Base-by-base conservation (phyloP, 768 basidiomycete genomes). In the Termitomyces sp. region DNA sequence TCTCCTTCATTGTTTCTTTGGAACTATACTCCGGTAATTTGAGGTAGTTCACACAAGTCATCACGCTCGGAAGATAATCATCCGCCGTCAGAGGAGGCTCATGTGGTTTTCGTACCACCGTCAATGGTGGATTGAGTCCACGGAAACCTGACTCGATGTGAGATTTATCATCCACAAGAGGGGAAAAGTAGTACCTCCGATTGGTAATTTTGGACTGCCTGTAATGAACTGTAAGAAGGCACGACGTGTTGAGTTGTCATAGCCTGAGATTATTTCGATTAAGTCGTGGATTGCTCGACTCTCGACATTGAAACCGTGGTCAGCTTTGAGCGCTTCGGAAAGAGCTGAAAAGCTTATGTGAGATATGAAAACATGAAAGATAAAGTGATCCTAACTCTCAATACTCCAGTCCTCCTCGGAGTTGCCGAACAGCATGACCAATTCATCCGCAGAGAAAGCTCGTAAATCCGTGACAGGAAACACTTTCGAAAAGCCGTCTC, bases 21-120 rank as follows among this genome's bases (percentile, higher is more conserved):
- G 88, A 86, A 56, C 90, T 92, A 70, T 98, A 98, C 67, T 98
- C 94, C 0, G 96, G 96, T 62, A 98, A 77, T 72, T 99, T 99
- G 67, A 99, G 76, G 68, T 94, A 96, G 72, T 94, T 94, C 59
- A 94, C 95, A 71, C 97, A 99, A 3, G 97, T 98, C 97, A 98
- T 98, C 32, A 98, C 95, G 66, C 92, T 95, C 0, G 95, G 95
- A 30, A 98, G 78, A 68, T 97, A 95, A 67, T 97, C 92, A 68
- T 98, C 94, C 7, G 96, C 91, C 6, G 84, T 85, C 57, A 97
- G 78, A 11, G 94, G 90, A 7, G 90, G 79, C 71, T 98, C 97
- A 63, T 96, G 94, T 9, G 92, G 94, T 72, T 98, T 98, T 60
- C 96, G 87, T 20, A 99, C 96, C 22, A 99, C 95, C 2, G 97